These are phyloP conservation scores for Ophiocordyceps polyrhachis-furcata DNA, from an alignment of 2,329 filamentous ascomycete genomes.

Conservation along the genomic window DNA sequence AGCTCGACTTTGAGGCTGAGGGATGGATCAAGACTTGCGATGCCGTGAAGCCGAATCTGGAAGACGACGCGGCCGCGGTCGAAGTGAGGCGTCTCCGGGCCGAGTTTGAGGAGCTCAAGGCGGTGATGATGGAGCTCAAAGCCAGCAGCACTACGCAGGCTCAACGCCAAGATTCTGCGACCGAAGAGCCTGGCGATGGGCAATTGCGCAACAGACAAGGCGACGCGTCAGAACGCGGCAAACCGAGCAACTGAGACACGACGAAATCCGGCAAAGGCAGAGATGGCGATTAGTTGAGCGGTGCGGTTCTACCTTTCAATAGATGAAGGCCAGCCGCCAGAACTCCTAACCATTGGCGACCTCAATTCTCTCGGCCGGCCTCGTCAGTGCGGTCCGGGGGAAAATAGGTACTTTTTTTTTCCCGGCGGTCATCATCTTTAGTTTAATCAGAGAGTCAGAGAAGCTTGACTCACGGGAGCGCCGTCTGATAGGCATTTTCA, in stretches of 20 bases:
- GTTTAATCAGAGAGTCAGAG: not conserved
- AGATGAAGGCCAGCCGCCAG: not conserved
- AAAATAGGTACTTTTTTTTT: conserved; percentile 8
- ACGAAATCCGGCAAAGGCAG: not conserved
- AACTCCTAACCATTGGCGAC: not conserved
- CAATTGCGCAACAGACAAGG: conserved; percentile 1
- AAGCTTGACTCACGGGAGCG: conserved; percentile 45
- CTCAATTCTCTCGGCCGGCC: not conserved
- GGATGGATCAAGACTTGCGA: conserved; percentile 73
- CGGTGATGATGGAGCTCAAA: conserved; percentile 20
- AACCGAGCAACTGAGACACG: not conserved
- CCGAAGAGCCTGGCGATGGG: conserved; percentile 1
- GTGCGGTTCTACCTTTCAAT: not conserved
- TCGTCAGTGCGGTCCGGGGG: conserved; percentile 4
- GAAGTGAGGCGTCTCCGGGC: conserved; percentile 42
- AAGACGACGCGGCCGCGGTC: conserved; percentile 55
- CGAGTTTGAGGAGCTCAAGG: conserved; percentile 39
- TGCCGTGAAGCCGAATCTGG: conserved; percentile 61
- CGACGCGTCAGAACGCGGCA: not conserved
- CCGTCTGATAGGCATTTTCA: conserved; percentile 47
- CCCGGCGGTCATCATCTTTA: not conserved
- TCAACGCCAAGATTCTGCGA: not conserved
- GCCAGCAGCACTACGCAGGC: conserved; percentile 4
- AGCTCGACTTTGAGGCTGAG: conserved; percentile 63
- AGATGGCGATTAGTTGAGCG: not conserved